phyloP scores from a whole-genome alignment of 225 moss, liverwort and hornwort species.

The Neckera pumila region DNA sequence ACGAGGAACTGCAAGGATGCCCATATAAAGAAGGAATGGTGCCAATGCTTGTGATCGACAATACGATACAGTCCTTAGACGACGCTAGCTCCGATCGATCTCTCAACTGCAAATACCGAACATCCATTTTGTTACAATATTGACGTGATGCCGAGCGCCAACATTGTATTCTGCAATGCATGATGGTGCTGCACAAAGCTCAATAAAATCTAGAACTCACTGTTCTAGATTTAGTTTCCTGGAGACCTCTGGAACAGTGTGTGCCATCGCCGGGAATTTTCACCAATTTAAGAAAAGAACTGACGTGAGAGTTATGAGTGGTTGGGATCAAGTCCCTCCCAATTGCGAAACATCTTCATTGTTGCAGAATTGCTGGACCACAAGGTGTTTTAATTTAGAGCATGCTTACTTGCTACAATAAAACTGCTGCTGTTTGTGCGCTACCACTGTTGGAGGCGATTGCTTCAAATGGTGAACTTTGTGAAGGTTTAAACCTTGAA shows the following conservation, averaged over 20 bases:
- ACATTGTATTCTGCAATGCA: background rate
- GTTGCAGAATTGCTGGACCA: background rate
- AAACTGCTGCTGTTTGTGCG: background rate
- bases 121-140: background rate
- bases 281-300: no score
- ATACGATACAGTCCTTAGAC: background rate
- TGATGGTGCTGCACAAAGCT: background rate
- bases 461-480: background rate
- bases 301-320: background rate
- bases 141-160: background rate
- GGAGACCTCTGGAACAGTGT: background rate
- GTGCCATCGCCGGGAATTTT: no score
- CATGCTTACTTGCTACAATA: background rate
- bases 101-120: background rate
- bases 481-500: background rate
- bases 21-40: constrained; percentile 10
- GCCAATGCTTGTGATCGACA: constrained; percentile 36
- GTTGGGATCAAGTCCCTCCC: background rate
- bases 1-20: constrained; percentile 23
- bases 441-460: background rate
- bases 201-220: background rate
- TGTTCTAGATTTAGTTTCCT: background rate
- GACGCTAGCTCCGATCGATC: background rate
- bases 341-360: background rate
- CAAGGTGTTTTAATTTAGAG: background rate